Evolutionary conservation across 768 basidiomycete genomes (phyloP).

Genomic region (Cystobasidium tubakii): DNA sequence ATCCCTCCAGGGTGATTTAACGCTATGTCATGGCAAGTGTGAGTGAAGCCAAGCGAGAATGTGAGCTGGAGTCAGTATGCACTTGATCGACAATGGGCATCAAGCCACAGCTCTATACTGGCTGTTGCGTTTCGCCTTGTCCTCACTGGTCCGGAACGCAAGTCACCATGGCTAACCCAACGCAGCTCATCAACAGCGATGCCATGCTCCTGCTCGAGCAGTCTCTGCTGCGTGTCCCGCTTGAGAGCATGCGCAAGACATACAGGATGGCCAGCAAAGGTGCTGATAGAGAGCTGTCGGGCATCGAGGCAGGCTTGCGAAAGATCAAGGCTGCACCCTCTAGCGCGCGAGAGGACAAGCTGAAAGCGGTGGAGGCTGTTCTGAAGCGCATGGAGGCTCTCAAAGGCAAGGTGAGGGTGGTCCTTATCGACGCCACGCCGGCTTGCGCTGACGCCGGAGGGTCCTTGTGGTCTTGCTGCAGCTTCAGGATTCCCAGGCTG

Average conservation of each 20-base stretch:
- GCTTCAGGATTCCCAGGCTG: slow-evolving; percentile 14
- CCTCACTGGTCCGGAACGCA: too few species aligned
- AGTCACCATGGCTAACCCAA: background rate
- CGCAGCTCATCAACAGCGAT: background rate
- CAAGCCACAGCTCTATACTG: too few species aligned
- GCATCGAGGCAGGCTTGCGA: background rate
- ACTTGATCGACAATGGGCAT: too few species aligned
- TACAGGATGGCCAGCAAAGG: slow-evolving; percentile 11
- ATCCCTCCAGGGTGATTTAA: background rate
- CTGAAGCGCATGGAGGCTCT: slow-evolving; percentile 68
- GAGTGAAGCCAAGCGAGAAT: too few species aligned
- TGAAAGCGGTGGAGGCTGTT: slow-evolving; percentile 67
- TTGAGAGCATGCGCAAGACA: slow-evolving; percentile 29
- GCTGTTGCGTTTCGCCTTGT: too few species aligned
- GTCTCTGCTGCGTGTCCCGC: slow-evolving; percentile 17
- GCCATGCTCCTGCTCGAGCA: slow-evolving; percentile 31
- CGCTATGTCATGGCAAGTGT: background rate
- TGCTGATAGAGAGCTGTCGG: slow-evolving; percentile 17
- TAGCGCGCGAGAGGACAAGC: slow-evolving; percentile 50
- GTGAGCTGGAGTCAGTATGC: too few species aligned
- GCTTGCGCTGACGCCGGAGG: background rate
- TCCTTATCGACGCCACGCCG: background rate
- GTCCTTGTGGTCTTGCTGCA: slow-evolving; percentile 32
- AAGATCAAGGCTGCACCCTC: background rate
- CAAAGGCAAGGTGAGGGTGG: slow-evolving; percentile 69